Evolutionary conservation across 2,329 filamentous ascomycete species (phyloP).

Genomic region (Decorospora gaudefroyi): DNA sequence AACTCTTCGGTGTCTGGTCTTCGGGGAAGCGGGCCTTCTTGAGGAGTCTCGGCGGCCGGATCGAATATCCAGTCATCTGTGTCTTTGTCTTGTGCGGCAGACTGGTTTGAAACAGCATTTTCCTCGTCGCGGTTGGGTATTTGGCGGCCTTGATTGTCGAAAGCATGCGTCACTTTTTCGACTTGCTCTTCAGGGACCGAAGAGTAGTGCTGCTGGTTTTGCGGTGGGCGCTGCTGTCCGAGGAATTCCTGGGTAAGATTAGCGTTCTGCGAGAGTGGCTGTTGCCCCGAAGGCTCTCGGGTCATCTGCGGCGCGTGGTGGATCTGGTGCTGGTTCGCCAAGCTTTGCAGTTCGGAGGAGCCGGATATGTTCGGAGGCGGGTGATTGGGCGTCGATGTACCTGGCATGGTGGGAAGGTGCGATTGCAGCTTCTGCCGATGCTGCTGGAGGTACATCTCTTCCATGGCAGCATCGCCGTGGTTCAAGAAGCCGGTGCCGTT

Average conservation of each 20-base stretch:
- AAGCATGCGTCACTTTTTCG: constrained; percentile 62
- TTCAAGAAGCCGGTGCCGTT: constrained; percentile 52
- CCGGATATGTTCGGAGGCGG: constrained; percentile 58
- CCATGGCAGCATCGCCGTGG: constrained; percentile 59
- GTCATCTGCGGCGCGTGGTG: constrained; percentile 52
- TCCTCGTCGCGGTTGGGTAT: constrained; percentile 53
- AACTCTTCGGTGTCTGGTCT: constrained; percentile 87
- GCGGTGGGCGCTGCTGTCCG: constrained; percentile 43
- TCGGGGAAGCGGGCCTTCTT: constrained; percentile 59
- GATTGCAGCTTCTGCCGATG: constrained; percentile 59
- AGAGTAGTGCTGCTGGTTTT: constrained; percentile 47
- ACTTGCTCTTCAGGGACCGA: constrained; percentile 59
- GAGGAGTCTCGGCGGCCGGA: constrained; percentile 62
- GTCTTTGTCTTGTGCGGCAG: constrained; percentile 54
- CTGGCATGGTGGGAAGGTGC: constrained; percentile 45
- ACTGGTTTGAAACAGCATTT: constrained; percentile 39
- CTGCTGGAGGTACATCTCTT: constrained; percentile 64
- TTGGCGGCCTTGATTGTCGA: constrained; percentile 62
- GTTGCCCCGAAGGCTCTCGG: constrained; percentile 51
- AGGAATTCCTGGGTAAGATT: constrained; percentile 41
- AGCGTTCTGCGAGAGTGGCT: constrained; percentile 46
- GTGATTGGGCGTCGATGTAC: constrained; percentile 62
- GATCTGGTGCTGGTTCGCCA: constrained; percentile 44
- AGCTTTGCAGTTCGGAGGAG: constrained; percentile 50
- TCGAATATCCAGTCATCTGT: constrained; percentile 92